These are phyloP conservation scores for Noccaea bulbosa DNA, from an alignment of 345 rosid species.

Conservation along the genomic window DNA sequence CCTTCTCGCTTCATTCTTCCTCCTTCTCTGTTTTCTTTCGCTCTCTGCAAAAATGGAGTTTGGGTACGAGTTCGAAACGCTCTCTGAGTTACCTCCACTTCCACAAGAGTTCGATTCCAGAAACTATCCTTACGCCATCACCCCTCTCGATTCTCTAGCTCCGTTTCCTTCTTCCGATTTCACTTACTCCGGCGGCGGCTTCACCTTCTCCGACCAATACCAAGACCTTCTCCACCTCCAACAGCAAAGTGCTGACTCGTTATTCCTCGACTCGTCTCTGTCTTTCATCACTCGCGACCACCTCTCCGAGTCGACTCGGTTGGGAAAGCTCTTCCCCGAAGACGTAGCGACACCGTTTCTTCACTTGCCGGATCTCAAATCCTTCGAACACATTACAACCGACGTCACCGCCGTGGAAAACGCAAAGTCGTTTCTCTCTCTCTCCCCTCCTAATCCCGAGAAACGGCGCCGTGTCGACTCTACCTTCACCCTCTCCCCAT, in stretches of 20 bases:
- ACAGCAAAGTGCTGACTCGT: constrained; percentile 1
- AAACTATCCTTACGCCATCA: background rate
- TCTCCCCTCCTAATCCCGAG: constrained; percentile 11
- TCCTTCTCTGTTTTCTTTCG: background rate
- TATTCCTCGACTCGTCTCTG: constrained; percentile 10
- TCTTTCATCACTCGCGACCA: constrained; percentile 20
- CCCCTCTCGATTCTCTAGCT: constrained; percentile 18
- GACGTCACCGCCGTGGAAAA: background rate
- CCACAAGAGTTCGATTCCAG: constrained; percentile 24
- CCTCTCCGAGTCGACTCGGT: constrained; percentile 29
- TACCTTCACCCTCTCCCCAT: constrained; percentile 9
- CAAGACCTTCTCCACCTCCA: constrained; percentile 3
- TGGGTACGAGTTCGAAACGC: constrained; percentile 24
- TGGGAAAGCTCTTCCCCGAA: background rate
- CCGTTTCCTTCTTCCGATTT: constrained; percentile 45
- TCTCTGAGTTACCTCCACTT: constrained; percentile 40
- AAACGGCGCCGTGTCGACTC: constrained; percentile 13
- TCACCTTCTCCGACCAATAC: constrained; percentile 15
- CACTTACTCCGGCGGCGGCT: constrained; percentile 8
- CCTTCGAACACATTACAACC: constrained; percentile 26
- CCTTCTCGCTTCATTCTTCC: background rate
- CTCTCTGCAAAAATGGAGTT: constrained; percentile 31
- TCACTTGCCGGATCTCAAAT: constrained; percentile 35
- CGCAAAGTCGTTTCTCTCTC: background rate
- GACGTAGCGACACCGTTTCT: constrained; percentile 15